phyloP scores from a whole-genome alignment of 2,329 filamentous ascomycete genomes.

The Arthrocladium fulminans region DNA sequence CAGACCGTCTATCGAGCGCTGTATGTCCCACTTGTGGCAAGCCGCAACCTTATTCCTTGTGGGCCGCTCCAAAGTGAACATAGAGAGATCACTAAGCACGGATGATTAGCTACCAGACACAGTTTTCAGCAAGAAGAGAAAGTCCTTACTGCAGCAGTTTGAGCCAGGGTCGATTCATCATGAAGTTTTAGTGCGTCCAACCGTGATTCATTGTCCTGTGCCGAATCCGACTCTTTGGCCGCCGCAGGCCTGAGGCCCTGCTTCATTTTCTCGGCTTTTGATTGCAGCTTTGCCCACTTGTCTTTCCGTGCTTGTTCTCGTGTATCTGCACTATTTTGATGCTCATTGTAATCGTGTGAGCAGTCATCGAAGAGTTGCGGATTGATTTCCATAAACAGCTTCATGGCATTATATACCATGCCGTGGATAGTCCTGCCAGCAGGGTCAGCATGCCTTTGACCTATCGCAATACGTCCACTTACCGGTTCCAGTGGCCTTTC shows the following conservation, averaged over 20 bases:
- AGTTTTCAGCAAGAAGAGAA: background rate
- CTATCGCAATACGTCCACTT: slow-evolving; percentile 28
- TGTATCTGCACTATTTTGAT: slow-evolving; percentile 83
- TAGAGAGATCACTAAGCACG: no score
- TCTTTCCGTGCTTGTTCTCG: slow-evolving; percentile 72
- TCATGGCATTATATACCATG: slow-evolving; percentile 99
- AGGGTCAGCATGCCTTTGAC: background rate
- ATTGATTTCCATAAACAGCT: slow-evolving; percentile 99
- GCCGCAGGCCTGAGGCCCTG: slow-evolving; percentile 43
- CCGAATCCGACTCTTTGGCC: slow-evolving; percentile 30
- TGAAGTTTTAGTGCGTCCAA: slow-evolving; percentile 85
- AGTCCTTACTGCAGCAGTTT: slow-evolving; percentile 38
- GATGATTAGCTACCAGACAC: background rate
- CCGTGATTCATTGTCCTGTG: slow-evolving; percentile 72
- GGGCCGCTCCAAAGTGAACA: no score
- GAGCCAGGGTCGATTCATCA: slow-evolving; percentile 54
- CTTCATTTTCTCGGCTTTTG: slow-evolving; percentile 66
- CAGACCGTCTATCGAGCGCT: no score
- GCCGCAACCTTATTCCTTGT: no score
- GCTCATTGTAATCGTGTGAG: slow-evolving; percentile 94
- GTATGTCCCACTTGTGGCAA: no score
- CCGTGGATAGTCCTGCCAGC: slow-evolving; percentile 80
- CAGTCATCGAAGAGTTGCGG: slow-evolving; percentile 97
- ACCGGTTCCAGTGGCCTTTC: slow-evolving; percentile 99
- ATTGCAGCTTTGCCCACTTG: slow-evolving; percentile 79